Conservation (phyloP, 352 stramenopile species). For the Ophiocytium majus region DNA sequence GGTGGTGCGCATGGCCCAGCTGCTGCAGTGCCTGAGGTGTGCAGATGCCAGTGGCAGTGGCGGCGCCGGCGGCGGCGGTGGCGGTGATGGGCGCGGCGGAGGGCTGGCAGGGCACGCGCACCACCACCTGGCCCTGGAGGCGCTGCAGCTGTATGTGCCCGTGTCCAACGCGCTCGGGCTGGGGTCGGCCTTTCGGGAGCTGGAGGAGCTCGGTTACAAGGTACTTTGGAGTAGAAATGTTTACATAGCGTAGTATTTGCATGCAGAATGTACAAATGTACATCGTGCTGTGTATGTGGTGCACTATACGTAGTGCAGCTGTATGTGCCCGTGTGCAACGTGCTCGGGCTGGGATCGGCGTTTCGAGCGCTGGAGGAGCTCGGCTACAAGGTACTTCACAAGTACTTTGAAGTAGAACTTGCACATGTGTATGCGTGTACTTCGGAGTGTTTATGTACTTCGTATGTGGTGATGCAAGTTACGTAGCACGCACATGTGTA, state of each 20-base stretch:
- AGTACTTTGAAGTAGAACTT: conserved; percentile 27
- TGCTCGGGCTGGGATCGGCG: conserved; percentile 48
- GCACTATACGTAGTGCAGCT: conserved; percentile 32
- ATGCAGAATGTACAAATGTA: neutral
- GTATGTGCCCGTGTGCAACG: conserved; percentile 56
- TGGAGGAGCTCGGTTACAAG: conserved; percentile 56
- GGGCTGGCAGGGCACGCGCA: neutral
- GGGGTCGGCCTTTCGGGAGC: conserved; percentile 50
- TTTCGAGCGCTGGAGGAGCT: conserved; percentile 58
- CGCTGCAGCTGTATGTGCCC: conserved; percentile 53
- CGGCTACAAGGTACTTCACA: conserved; percentile 46
- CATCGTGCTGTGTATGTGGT: no score
- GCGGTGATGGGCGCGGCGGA: neutral
- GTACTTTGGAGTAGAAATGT: conserved; percentile 26
- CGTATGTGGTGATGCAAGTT: no score
- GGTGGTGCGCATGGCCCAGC: conserved; percentile 56
- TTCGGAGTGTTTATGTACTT: no score
- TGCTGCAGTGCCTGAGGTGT: conserved; percentile 41
- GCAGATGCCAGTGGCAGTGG: neutral
- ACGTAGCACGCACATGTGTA: no score
- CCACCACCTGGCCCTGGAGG: conserved; percentile 30
- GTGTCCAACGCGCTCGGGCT: conserved; percentile 55
- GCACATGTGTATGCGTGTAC: neutral
- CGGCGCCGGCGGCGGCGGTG: neutral
- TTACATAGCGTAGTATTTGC: neutral